Evolutionary conservation across 352 stramenopile species (phyloP), one percentile per base, ranked within the genome.

Genomic region (Pythium vanterpoolii): DNA sequence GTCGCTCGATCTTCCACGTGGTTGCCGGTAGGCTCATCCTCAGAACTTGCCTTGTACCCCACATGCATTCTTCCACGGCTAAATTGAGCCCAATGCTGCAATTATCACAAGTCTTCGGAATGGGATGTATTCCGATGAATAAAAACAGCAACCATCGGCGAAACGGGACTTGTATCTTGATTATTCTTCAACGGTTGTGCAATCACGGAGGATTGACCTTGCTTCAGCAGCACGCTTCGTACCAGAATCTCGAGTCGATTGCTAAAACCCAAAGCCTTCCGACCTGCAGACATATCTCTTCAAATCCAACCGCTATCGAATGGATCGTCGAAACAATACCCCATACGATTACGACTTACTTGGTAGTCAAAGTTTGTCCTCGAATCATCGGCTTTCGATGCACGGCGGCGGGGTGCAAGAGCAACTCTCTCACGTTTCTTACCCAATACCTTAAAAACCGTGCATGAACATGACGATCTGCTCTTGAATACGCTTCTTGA

Each of bases 401-500:
- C 10, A 18, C 5, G 18, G 3, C 34, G 19, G 18, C 34, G 34
- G 8, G 18, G 10, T 9, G 16, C 10, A 38, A 9, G 19, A 24
- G 28, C 21, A 24, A 51, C 19, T 68, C 49, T 27, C 33, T 27
- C 45, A 46, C n/a, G n/a, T 16, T 9, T 5, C 28, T 44, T 13
- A 38, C 16, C 38, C 6, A 38, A 30, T 18, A 14, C 43, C 31
- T 38, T 79, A 87, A 42, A 80, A 87, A 27, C 74, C 75, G 47
- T 87, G 76, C 79, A 90, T 90, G 21, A 81, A 71, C 50, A 87
- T 79, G 10, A 90, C 60, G 23, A 90, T 59, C 27, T 90, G 77
- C 65, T 87, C 76, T 52, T 90, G 79, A 34, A 90, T 66, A 8
- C 75, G 75, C 60, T 87, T 79, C 60, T 90, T 90, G 62, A 90